phyloP scores from a whole-genome alignment of 257 asterid species.

The Lavandula angustifolia region DNA sequence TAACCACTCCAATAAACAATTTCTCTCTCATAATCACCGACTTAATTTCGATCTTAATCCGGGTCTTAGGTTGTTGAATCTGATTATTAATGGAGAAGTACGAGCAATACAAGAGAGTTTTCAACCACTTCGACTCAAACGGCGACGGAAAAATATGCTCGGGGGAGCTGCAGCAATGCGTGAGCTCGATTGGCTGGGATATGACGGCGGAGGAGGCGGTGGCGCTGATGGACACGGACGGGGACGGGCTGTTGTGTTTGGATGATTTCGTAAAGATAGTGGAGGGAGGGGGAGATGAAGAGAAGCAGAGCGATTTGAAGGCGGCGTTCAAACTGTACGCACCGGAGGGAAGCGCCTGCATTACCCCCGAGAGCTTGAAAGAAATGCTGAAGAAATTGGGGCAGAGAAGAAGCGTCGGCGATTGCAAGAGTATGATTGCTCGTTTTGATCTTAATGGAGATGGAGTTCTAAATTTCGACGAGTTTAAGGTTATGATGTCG shows the following conservation, averaged over 20 bases:
- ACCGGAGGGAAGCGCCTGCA: constrained; percentile 51
- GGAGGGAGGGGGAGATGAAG: constrained; percentile 59
- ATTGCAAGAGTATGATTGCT: constrained; percentile 58
- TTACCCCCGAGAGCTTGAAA: constrained; percentile 60
- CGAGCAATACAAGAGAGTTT: constrained; percentile 38
- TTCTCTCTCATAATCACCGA: neutral
- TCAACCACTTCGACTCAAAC: constrained; percentile 42
- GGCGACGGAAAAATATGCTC: constrained; percentile 44
- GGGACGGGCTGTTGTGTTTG: constrained; percentile 53
- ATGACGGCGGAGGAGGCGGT: constrained; percentile 46
- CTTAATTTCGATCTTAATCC: no score
- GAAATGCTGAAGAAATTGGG: constrained; percentile 60
- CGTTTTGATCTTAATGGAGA: constrained; percentile 63
- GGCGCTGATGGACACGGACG: constrained; percentile 44
- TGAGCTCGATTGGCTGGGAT: constrained; percentile 33
- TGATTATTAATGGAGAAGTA: constrained; percentile 36
- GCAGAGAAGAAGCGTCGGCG: constrained; percentile 43
- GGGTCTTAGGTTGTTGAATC: no score
- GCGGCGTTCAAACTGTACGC: constrained; percentile 69
- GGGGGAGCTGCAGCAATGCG: constrained; percentile 40
- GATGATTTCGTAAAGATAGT: constrained; percentile 55
- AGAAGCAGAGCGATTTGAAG: constrained; percentile 44
- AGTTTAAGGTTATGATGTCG: constrained; percentile 69
- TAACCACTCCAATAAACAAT: neutral
- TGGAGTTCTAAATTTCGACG: constrained; percentile 60